Base-by-base conservation (phyloP, 2,329 filamentous ascomycete species). In the Bipolaris bicolor region DNA sequence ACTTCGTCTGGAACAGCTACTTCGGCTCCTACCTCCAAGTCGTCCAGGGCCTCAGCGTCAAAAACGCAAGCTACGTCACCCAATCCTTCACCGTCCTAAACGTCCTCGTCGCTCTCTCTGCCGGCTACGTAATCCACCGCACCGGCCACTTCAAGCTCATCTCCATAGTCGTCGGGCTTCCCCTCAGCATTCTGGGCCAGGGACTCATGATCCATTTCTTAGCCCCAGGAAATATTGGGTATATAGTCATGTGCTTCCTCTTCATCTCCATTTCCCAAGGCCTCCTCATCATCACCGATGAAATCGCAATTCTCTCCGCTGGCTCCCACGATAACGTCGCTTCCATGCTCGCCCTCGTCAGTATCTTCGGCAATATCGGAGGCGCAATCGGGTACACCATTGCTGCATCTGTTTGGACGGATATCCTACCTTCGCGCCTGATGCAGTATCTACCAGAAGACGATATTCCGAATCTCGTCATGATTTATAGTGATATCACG, bases 391-490 rank as follows among this genome's bases (percentile, higher is more conserved):
- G 75, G 3, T 61, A 54, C 36, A 82, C 86, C 1, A 80, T 90
- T 39, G 82, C 87, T 0, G 82, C 81, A 0, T 85, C 86, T 1
- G 84, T 90, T 57, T 90, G 87, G 87, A 85, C 83, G 7, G 57
- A 63, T 39, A 49, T 58, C 1, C 61, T 68, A 5, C 59, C 60
- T 3, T 52, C 60, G 11, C 53, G 52, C 16, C 55, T 68, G 0
- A 29, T 37, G 24, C 26, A 18, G 10, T 40, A 57, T 3, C 24
- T 64, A 18, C 51, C 57, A 0, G 83, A 82, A 0, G 78, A 81
- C 52, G 81, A 81, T 0, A 72, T 79, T 63, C 66, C 68, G 33
- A 78, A 75, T 29, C 49, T 63, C 18, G 24, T 57, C 4, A 60
- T 52, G 5, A 77, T 88, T 44, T 85, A 84, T 58, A 78, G 80